Evolutionary conservation across 257 asterid species (phyloP).

Genomic region (Henckelia pumila): DNA sequence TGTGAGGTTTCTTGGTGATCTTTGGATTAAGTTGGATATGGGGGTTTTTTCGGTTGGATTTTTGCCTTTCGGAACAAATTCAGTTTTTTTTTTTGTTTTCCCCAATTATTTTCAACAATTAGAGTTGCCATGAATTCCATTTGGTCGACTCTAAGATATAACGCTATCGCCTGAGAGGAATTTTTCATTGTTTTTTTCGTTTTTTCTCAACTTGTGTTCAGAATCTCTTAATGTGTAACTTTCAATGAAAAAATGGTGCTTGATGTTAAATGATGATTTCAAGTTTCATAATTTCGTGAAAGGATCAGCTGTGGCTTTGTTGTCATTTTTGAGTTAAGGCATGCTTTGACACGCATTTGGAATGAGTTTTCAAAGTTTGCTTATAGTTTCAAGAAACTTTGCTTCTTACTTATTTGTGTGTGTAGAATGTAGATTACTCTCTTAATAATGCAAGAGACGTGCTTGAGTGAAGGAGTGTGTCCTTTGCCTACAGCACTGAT

Average conservation of each 20-base stretch:
- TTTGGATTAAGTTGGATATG: slow-evolving; percentile 7
- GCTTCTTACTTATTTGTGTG: slow-evolving; percentile 3
- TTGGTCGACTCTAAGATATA: not conserved
- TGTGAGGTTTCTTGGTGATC: slow-evolving; percentile 15
- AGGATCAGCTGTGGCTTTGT: not conserved
- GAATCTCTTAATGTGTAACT: not conserved
- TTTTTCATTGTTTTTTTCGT: not conserved
- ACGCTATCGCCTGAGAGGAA: slow-evolving; percentile 10
- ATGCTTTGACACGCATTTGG: slow-evolving; percentile 3
- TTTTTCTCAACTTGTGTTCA: not conserved
- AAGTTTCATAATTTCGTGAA: not conserved
- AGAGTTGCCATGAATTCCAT: slow-evolving; percentile 6
- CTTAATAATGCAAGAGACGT: not conserved
- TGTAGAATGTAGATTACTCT: slow-evolving; percentile 16
- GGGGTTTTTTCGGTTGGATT: not conserved
- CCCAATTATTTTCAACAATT: not conserved
- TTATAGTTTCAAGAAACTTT: not conserved
- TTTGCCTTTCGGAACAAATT: slow-evolving; percentile 6
- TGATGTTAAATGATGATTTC: not conserved
- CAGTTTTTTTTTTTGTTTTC: slow-evolving; percentile 17
- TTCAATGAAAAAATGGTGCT: not conserved
- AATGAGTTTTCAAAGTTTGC: not conserved
- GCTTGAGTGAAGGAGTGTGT: not conserved
- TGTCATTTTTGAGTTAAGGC: slow-evolving; percentile 1
- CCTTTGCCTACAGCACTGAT: not conserved